Conservation (phyloP, 805 yeast genomes). For the Dipodascus albidus region DNA sequence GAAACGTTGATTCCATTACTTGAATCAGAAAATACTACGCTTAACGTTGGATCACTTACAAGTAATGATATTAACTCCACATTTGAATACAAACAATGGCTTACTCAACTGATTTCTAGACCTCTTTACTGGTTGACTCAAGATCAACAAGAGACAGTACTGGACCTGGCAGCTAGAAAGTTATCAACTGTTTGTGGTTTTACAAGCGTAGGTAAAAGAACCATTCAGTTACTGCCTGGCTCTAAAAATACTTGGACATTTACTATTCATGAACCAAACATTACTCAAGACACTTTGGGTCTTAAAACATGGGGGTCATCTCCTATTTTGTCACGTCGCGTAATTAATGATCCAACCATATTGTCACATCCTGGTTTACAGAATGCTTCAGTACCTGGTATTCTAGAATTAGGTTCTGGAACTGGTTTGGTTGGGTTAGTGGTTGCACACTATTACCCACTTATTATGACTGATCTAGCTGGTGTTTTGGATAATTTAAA, state of each 20-base stretch:
- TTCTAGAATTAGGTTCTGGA: constrained; percentile 80
- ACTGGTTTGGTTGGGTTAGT: constrained; percentile 85
- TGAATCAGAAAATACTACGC: too few species aligned
- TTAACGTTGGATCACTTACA: not conserved
- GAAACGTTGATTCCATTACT: too few species aligned
- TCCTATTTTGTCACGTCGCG: constrained; percentile 47
- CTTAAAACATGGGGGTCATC: constrained; percentile 96
- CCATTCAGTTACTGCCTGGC: constrained; percentile 25
- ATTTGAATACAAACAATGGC: constrained; percentile 16
- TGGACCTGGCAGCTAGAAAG: constrained; percentile 63
- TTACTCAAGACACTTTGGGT: constrained; percentile 81
- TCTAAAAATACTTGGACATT: constrained; percentile 26
- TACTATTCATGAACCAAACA: constrained; percentile 52
- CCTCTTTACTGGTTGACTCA: constrained; percentile 36
- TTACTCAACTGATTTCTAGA: constrained; percentile 20
- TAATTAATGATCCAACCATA: constrained; percentile 24
- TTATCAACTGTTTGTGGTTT: constrained; percentile 78
- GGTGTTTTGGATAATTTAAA: constrained; percentile 62
- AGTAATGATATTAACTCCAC: not conserved
- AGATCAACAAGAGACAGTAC: constrained; percentile 40
- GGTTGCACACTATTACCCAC: constrained; percentile 34
- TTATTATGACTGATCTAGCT: constrained; percentile 62
- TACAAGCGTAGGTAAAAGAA: constrained; percentile 55
- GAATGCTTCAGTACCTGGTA: not conserved
- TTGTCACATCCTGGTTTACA: constrained; percentile 3